These are phyloP conservation scores for Rubia peregrina DNA, from an alignment of 305 asterid genomes.

Conservation along the genomic window DNA sequence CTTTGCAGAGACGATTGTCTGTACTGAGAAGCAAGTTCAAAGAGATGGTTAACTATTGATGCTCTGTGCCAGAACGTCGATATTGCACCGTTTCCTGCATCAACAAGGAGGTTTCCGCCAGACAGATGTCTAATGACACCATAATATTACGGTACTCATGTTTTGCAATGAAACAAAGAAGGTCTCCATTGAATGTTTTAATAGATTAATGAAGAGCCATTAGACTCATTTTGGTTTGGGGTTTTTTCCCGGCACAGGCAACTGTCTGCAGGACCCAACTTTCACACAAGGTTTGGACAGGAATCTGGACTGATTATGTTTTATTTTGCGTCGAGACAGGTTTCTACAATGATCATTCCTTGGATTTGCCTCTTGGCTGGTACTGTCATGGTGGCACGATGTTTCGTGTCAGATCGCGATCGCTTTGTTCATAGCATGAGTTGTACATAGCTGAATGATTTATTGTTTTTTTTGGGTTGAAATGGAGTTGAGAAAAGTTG, in stretches of 20 bases:
- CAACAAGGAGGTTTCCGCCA: neutral
- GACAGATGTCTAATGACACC: neutral
- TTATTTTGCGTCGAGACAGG: neutral
- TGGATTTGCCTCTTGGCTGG: neutral
- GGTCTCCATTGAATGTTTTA: no score
- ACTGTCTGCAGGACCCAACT: neutral
- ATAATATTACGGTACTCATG: neutral
- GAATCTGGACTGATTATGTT: neutral
- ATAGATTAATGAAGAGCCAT: neutral
- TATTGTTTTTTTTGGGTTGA: neutral
- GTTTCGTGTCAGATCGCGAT: neutral
- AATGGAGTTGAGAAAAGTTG: neutral
- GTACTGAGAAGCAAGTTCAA: constrained; percentile 45
- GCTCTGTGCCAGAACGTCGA: neutral
- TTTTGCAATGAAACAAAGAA: no score
- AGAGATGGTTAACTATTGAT: constrained; percentile 36
- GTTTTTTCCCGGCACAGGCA: neutral
- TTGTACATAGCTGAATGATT: neutral
- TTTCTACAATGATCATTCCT: neutral
- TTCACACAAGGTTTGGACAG: neutral
- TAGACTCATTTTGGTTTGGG: neutral
- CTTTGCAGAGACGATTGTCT: constrained; percentile 58
- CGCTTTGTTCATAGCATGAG: neutral
- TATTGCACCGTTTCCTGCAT: neutral
- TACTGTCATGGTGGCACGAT: neutral